These are phyloP conservation scores for Pseudogymnoascus sp. DNA, from an alignment of 2,329 filamentous ascomycete genomes.

Conservation along the genomic window DNA sequence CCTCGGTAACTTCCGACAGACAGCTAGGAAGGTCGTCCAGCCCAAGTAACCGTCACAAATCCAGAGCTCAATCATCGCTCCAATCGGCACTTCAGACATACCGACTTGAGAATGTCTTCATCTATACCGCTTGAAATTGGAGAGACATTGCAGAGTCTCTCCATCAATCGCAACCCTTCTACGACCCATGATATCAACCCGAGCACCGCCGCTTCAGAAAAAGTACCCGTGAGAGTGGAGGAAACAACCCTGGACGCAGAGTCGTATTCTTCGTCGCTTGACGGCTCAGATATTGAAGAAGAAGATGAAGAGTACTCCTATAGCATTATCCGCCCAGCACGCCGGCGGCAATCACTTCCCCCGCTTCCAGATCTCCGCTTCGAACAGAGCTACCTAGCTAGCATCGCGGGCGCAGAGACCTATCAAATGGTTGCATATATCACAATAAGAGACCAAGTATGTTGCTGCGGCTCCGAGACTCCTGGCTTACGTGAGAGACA, in stretches of 20 bases:
- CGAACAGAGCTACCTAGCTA: conserved; percentile 95
- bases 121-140: conserved; percentile 56
- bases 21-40: not conserved
- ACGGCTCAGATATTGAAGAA: conserved; percentile 31
- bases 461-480: conserved; percentile 14
- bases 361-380: conserved; percentile 85
- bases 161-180: conserved; percentile 67
- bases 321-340: conserved; percentile 50
- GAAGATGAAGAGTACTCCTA: conserved; percentile 59
- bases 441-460: conserved; percentile 80
- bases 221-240: conserved; percentile 49
- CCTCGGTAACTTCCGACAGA: conserved; percentile 3
- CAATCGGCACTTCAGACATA: not conserved
- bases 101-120: conserved; percentile 10
- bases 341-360: conserved; percentile 48
- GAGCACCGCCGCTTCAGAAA: conserved; percentile 63
- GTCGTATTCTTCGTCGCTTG: conserved; percentile 23
- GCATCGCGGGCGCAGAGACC: conserved; percentile 70
- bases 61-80: not conserved
- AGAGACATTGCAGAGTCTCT: conserved; percentile 72
- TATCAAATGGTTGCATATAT: conserved; percentile 78
- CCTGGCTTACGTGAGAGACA: not conserved
- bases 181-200: conserved; percentile 71
- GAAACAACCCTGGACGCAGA: conserved; percentile 22
- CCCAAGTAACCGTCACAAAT: not conserved